Percentiles rank a stretch among this genome's conserved stretches.
Evolutionary conservation across 2,329 filamentous ascomycete species (phyloP).

Genomic region (Stachybotrys elegans): DNA sequence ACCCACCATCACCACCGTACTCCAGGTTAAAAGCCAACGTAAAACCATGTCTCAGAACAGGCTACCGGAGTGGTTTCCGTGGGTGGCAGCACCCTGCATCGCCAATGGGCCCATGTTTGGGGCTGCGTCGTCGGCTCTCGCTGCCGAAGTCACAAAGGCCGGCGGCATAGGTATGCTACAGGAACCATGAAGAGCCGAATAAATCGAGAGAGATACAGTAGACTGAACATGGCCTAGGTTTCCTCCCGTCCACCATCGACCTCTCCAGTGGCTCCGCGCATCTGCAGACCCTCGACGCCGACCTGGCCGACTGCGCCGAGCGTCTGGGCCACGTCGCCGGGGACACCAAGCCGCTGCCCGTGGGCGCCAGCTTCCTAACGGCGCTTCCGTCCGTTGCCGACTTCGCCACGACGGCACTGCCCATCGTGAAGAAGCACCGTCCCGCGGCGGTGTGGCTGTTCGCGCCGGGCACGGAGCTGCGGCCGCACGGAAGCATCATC

Average conservation of each 20-base stretch:
- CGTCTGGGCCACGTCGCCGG: slow-evolving; percentile 20
- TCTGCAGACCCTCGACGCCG: slow-evolving; percentile 24
- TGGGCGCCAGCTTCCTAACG: slow-evolving; percentile 54
- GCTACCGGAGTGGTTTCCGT: slow-evolving; percentile 23
- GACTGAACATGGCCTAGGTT: slow-evolving; percentile 19
- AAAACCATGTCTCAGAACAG: slow-evolving; percentile 19
- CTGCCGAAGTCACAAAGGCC: slow-evolving; percentile 31
- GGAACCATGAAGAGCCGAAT: too few relatives aligned
- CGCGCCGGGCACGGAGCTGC: slow-evolving; percentile 44
- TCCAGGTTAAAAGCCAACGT: too few relatives aligned
- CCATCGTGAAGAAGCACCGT: slow-evolving; percentile 44
- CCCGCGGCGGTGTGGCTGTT: slow-evolving; percentile 65
- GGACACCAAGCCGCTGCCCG: slow-evolving; percentile 43
- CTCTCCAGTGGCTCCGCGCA: slow-evolving; percentile 22
- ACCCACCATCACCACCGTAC: too few relatives aligned
- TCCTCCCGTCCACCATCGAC: slow-evolving; percentile 26
- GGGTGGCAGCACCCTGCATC: slow-evolving; percentile 23
- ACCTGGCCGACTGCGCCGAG: slow-evolving; percentile 22
- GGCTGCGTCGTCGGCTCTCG: slow-evolving; percentile 24
- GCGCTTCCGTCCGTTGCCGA: slow-evolving; percentile 36
- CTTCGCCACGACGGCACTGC: slow-evolving; percentile 39
- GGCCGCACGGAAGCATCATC: slow-evolving; percentile 32
- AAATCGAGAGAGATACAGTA: too few relatives aligned
- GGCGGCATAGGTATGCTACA: slow-evolving; percentile 28
- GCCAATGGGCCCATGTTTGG: slow-evolving; percentile 32